Evolutionary conservation across 164 flowering plant species (phyloP).

Genomic region (Piper longum): DNA sequence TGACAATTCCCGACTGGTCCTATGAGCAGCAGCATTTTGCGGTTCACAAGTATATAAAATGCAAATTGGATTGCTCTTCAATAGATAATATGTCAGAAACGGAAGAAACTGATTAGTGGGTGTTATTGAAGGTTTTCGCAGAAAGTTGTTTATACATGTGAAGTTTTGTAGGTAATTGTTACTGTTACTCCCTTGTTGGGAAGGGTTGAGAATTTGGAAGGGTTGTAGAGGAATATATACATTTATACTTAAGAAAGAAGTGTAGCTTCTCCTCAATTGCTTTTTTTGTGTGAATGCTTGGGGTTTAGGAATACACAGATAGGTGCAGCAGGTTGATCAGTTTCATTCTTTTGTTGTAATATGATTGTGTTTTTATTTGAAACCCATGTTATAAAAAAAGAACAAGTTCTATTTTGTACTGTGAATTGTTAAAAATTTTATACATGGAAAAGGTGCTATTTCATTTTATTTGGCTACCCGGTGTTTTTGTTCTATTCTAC

Average conservation of each 20-base stretch:
- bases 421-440: too few relatives aligned
- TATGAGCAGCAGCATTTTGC: slow-evolving; percentile 22
- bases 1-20: slow-evolving; percentile 73
- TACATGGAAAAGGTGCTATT: too few relatives aligned
- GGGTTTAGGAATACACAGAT: slow-evolving; percentile 9
- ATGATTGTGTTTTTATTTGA: background rate
- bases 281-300: slow-evolving; percentile 28
- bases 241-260: background rate
- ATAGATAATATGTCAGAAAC: slow-evolving; percentile 4
- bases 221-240: slow-evolving; percentile 8
- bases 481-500: too few relatives aligned
- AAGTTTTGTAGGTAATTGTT: background rate
- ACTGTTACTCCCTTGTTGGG: background rate
- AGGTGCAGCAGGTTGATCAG: slow-evolving; percentile 5
- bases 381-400: background rate
- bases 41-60: slow-evolving; percentile 23
- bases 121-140: background rate
- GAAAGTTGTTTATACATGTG: background rate
- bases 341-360: background rate
- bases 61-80: slow-evolving; percentile 13
- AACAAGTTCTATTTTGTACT: too few relatives aligned
- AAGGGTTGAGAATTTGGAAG: too few relatives aligned
- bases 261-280: slow-evolving; percentile 9
- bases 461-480: too few relatives aligned
- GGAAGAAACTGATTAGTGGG: slow-evolving; percentile 9